Evolutionary conservation across 1,284 basidiomycete genomes (phyloP), one percentile per base, ranked within the genome.

Genomic region (Trichosporon faecale): DNA sequence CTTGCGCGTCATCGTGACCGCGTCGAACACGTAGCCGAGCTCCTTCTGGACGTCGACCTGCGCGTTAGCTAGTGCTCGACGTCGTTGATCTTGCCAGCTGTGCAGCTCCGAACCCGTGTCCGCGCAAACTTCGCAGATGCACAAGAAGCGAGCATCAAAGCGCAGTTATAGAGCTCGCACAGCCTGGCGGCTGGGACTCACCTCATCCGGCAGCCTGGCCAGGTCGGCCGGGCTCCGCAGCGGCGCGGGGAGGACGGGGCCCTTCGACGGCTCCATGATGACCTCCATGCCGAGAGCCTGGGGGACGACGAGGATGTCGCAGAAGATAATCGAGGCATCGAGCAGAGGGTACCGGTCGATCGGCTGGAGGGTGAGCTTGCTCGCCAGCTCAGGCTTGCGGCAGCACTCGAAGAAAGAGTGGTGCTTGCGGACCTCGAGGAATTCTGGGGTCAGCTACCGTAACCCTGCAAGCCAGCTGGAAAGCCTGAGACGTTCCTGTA

Each of bases 261-360:
- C 94, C 55, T 80, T 76, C 46, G 78, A 81, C 1, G 93, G 93
- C 77, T 91, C 91, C 95, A 98, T 98, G 77, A 91, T 85, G 0
- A 98, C 93, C 77, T 91, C 91, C 89, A 98, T 91, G 31, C 95
- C 95, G 88, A 98, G 89, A 21, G 95, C 95, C 82, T 98, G 94
- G 0, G 95, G 95, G 68, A 98, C 87, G 82, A 98, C 95, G 75
- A 98, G 90, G 83, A 98, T 95, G 83, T 97, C 95, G 78, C 90
- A 92, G 86, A 98, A 98, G 83, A 98, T 97, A 85, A 98, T 98
- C 65, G 93, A 88, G 16, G 94, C 95, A 84, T 98, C 95, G 76
- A 98, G 84, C 40, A 93, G 87, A 8, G 88, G 82, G 84, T 92
- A 98, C 63, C 94, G 89, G 72, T 90, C 88, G 78, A 97, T 92